phyloP scores from a whole-genome alignment of 1,284 basidiomycete genomes.

The Neolentinus lepideus region DNA sequence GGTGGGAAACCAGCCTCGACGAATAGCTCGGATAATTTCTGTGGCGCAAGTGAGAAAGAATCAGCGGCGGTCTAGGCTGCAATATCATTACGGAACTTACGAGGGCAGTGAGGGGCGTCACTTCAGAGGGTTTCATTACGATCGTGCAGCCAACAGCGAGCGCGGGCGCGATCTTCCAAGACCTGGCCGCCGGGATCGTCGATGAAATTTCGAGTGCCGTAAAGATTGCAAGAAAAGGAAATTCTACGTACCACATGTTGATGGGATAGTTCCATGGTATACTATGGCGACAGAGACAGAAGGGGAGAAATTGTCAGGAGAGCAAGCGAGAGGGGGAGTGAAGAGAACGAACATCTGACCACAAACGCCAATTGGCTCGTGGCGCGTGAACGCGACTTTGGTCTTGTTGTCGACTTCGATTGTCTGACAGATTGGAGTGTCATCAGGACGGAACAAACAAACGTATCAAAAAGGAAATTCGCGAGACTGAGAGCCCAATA shows the following conservation, averaged over 20 bases:
- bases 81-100: slow-evolving; percentile 29
- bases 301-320: slow-evolving; percentile 3
- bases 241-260: slow-evolving; percentile 69
- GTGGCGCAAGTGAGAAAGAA: slow-evolving; percentile 5
- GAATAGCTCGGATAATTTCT: slow-evolving; percentile 79
- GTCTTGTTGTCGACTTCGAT: slow-evolving; percentile 77
- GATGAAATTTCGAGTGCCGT: not conserved
- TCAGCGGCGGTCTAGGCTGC: slow-evolving; percentile 3
- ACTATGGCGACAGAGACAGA: slow-evolving; percentile 28
- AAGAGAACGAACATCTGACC: slow-evolving; percentile 67
- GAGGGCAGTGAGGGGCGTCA: slow-evolving; percentile 86
- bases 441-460: not conserved
- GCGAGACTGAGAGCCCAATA: not conserved
- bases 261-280: slow-evolving; percentile 94
- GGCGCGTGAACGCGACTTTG: slow-evolving; percentile 82
- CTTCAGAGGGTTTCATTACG: slow-evolving; percentile 90
- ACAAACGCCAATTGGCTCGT: slow-evolving; percentile 93
- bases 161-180: slow-evolving; percentile 90
- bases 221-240: not conserved
- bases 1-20: slow-evolving; percentile 84
- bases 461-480: not conserved
- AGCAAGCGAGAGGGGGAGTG: slow-evolving; percentile 4
- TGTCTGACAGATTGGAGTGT: slow-evolving; percentile 33
- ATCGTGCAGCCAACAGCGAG: slow-evolving; percentile 84
- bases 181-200: slow-evolving; percentile 34